Conservation (phyloP, 2,329 filamentous ascomycete genomes). For the Fusarium illudens region DNA sequence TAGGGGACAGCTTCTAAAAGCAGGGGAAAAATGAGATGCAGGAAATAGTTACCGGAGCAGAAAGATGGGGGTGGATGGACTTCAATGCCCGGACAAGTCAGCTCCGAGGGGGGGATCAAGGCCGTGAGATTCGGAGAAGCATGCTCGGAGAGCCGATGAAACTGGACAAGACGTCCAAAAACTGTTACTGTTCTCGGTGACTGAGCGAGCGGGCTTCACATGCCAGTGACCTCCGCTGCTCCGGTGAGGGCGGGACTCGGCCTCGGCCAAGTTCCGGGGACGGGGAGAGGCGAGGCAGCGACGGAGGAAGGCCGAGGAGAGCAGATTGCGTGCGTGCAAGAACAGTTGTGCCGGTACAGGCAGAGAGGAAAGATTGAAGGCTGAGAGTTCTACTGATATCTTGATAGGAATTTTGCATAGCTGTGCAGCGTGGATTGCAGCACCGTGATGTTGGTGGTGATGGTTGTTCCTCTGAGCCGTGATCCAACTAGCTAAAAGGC, state of each 20-base stretch:
- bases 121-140: neutral
- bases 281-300: slow-evolving; percentile 23
- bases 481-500: neutral
- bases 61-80: neutral
- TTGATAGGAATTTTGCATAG: neutral
- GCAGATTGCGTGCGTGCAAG: slow-evolving; percentile 1
- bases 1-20: neutral
- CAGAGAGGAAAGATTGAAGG: neutral
- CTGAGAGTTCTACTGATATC: neutral
- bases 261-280: slow-evolving; percentile 42
- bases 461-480: neutral
- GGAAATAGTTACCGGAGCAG: neutral
- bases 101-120: neutral
- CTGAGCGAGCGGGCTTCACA: slow-evolving; percentile 38
- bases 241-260: slow-evolving; percentile 40
- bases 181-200: neutral
- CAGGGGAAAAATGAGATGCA: neutral
- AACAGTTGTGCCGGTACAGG: neutral
- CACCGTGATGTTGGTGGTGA: neutral
- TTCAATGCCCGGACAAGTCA: neutral
- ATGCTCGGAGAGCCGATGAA: slow-evolving; percentile 7
- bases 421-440: neutral
- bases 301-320: slow-evolving; percentile 41
- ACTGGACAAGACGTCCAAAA: slow-evolving; percentile 8
- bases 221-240: slow-evolving; percentile 44